Conservation (phyloP, 2,329 filamentous ascomycete genomes). For the Catunica adiposa region DNA sequence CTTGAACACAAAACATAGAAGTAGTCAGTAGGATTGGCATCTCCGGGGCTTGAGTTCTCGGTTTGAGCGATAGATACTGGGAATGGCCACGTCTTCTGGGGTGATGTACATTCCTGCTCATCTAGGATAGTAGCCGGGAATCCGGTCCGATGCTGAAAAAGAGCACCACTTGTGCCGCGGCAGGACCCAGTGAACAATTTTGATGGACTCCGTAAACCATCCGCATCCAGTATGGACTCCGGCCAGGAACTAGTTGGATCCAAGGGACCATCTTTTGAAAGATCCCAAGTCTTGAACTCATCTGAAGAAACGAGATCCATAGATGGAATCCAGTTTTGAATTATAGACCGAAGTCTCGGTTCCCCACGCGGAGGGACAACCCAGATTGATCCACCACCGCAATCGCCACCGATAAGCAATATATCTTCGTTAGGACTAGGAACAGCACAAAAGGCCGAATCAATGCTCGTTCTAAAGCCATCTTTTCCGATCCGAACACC, state of each 20-base stretch:
- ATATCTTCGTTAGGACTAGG: slow-evolving; percentile 48
- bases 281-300: slow-evolving; percentile 21
- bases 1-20: slow-evolving; percentile 30
- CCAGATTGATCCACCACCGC: slow-evolving; percentile 62
- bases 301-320: slow-evolving; percentile 37
- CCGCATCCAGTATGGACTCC: neutral
- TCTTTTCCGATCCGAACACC: slow-evolving; percentile 19
- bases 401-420: slow-evolving; percentile 63
- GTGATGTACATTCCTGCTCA: slow-evolving; percentile 34
- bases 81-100: slow-evolving; percentile 39
- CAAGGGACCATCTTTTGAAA: slow-evolving; percentile 18
- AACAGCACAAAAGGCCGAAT: slow-evolving; percentile 64
- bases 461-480: slow-evolving; percentile 43
- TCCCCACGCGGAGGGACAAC: slow-evolving; percentile 42
- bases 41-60: neutral
- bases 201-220: slow-evolving; percentile 24
- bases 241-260: slow-evolving; percentile 18
- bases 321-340: slow-evolving; percentile 48
- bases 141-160: slow-evolving; percentile 55
- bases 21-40: slow-evolving; percentile 1
- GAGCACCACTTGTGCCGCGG: slow-evolving; percentile 41
- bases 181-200: slow-evolving; percentile 51
- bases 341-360: slow-evolving; percentile 26
- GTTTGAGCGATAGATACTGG: slow-evolving; percentile 16
- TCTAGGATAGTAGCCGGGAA: slow-evolving; percentile 50